A percentile compares a stretch with the other conserved stretches of the same genome.
Evolutionary conservation across 148 eudicot genomes (phyloP).

Genomic region (Rhododendron griersonianum): DNA sequence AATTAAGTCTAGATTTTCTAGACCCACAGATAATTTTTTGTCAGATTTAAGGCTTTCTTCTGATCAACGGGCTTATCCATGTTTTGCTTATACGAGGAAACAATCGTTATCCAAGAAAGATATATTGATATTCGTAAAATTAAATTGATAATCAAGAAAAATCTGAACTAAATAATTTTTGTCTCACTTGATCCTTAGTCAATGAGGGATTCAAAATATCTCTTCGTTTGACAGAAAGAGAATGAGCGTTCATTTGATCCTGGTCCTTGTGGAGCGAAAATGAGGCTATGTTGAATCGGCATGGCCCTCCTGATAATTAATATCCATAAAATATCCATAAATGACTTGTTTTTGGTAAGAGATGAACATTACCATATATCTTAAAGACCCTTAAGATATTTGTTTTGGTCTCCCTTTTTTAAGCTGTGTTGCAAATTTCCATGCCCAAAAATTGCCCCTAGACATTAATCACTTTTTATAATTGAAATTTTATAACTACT

Average conservation of each 20-base stretch:
- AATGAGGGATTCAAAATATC: not conserved
- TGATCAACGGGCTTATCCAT: not conserved
- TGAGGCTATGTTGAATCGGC: not conserved
- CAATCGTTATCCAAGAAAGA: not conserved
- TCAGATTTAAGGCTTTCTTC: too few relatives aligned
- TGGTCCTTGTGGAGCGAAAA: not conserved
- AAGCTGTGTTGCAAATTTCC: not conserved
- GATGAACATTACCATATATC: too few relatives aligned
- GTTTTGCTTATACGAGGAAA: not conserved
- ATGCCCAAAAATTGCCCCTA: not conserved
- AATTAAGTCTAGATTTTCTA: too few relatives aligned
- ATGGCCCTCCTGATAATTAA: too few relatives aligned
- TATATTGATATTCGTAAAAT: not conserved
- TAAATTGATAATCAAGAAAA: not conserved
- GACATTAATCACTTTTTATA: not conserved
- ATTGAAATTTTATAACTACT: not conserved
- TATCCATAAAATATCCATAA: too few relatives aligned
- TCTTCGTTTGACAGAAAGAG: not conserved
- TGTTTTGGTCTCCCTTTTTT: not conserved
- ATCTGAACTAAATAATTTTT: too few relatives aligned
- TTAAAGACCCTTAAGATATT: too few relatives aligned
- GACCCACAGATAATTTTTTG: too few relatives aligned
- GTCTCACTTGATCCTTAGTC: constrained; percentile 2
- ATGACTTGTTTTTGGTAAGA: too few relatives aligned
- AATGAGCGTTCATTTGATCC: not conserved